A percentile compares a stretch with the other conserved stretches of the same genome.
These are phyloP conservation scores for Neonectria magnoliae DNA, from an alignment of 2,329 filamentous ascomycete species.

Conservation along the genomic window DNA sequence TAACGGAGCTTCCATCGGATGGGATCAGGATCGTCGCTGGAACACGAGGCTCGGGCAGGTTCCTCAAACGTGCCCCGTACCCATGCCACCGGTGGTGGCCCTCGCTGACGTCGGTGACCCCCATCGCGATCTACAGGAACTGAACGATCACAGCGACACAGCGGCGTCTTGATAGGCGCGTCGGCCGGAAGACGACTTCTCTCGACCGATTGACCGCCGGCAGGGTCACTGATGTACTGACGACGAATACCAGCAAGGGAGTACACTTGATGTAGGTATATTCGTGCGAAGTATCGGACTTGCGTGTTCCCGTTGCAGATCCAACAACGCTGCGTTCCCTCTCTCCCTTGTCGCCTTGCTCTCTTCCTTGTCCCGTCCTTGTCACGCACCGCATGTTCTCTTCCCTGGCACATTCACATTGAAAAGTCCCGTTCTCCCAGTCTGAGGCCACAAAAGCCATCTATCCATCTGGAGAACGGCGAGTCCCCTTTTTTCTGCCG, in stretches of 20 bases:
- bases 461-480: not conserved
- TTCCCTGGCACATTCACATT: not conserved
- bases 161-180: not conserved
- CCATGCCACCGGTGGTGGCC: constrained; percentile 10
- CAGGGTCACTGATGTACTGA: not conserved
- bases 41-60: constrained; percentile 11
- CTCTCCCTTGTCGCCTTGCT: not conserved
- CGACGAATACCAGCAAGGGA: not conserved
- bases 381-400: constrained; percentile 5
- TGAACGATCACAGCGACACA: constrained; percentile 23
- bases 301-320: not conserved
- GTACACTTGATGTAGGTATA: not conserved
- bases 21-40: constrained; percentile 6
- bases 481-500: constrained; percentile 11
- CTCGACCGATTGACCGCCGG: not conserved
- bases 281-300: not conserved
- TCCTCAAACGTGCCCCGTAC: constrained; percentile 15
- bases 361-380: no score
- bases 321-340: constrained; percentile 4
- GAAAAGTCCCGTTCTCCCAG: not conserved
- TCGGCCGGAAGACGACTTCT: not conserved
- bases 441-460: not conserved
- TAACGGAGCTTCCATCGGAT: not conserved
- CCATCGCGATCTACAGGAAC: constrained; percentile 32
- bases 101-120: constrained; percentile 27